A percentile compares a stretch with the other conserved stretches of the same genome.
Conservation (phyloP, 1,284 basidiomycete species). For the Cryptococcus depauperatus region DNA sequence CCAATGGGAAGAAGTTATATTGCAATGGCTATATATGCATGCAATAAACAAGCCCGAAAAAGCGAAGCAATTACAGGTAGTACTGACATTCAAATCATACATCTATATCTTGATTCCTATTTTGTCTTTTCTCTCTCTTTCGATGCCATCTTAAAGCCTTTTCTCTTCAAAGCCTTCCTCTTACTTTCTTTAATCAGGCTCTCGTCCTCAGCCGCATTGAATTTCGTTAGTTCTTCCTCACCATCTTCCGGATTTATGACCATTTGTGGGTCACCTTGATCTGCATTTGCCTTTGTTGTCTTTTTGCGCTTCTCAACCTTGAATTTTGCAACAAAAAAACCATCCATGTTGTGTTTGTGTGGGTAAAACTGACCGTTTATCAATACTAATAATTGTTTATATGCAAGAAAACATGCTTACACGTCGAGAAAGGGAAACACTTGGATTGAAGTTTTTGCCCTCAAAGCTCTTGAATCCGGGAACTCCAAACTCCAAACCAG, state of each 20-base stretch:
- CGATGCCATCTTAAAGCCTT: conserved; percentile 45
- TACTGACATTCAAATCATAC: conserved; percentile 11
- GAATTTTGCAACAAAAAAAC: conserved; percentile 98
- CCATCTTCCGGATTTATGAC: conserved; percentile 35
- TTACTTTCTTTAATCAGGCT: conserved; percentile 40
- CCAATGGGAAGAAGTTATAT: neutral
- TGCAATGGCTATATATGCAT: neutral
- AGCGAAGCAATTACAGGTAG: conserved; percentile 2
- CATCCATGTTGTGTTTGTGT: conserved; percentile 63
- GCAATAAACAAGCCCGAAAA: conserved; percentile 1
- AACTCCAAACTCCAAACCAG: conserved; percentile 85
- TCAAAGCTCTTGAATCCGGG: conserved; percentile 86
- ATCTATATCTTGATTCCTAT: conserved; percentile 12
- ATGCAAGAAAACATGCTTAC: conserved; percentile 46
- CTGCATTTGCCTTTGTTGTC: conserved; percentile 32
- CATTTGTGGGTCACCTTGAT: conserved; percentile 36
- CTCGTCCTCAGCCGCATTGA: conserved; percentile 44
- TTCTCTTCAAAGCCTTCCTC: conserved; percentile 46
- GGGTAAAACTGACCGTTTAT: conserved; percentile 37
- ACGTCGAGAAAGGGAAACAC: conserved; percentile 71
- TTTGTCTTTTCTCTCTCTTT: conserved; percentile 6
- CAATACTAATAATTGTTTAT: neutral
- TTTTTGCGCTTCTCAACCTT: conserved; percentile 76
- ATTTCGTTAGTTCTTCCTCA: conserved; percentile 28
- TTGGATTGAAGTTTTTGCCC: conserved; percentile 78